Evolutionary conservation across 1,284 basidiomycete genomes (phyloP), one percentile per base, ranked within the genome.

Genomic region (Golubevia pallescens): DNA sequence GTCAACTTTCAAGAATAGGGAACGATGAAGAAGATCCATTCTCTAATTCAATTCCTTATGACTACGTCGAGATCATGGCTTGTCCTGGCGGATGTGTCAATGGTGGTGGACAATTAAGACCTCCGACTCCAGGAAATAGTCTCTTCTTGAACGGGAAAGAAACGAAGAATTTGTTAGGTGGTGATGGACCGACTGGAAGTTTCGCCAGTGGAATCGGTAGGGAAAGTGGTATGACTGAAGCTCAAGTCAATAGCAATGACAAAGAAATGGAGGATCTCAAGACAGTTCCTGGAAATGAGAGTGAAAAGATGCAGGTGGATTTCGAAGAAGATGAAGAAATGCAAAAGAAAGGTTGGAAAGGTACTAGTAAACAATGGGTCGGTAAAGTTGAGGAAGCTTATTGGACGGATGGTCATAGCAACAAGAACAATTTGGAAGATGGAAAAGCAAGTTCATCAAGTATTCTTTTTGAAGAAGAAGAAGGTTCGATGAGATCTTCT

Each of bases 61-160:
- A 99, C 87, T 99, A 96, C 86, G 92, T 99, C 58, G 97, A 99
- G 81, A 95, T 99, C 68, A 99, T 99, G 97, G 97, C 97, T 21
- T 99, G 97, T 87, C 97, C 97, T 0, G 91, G 93, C 0, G 97
- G 97, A 4, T 99, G 97, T 84, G 93, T 97, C 58, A 98, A 98
- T 81, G 96, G 97, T 2, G 96, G 97, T 24, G 97, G 97, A 1
- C 97, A 99, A 87, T 72, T 85, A 16, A 74, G 82, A 2, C 82
- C 82, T 48, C 79, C 79, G 0, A 65, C 69, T 16, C 66, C 61
- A 16, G 34, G 32, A 3, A 19, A 60, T 20, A 48, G 16, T 16
- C 10, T 24, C 55, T 48, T 48, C 10, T 48, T 48, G 42, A 48
- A 48, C 16, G 42, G 42, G 16, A 48, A 48, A 16, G 42, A 48